phyloP scores from a whole-genome alignment of 345 rosid genomes.

The Citrus maxima region DNA sequence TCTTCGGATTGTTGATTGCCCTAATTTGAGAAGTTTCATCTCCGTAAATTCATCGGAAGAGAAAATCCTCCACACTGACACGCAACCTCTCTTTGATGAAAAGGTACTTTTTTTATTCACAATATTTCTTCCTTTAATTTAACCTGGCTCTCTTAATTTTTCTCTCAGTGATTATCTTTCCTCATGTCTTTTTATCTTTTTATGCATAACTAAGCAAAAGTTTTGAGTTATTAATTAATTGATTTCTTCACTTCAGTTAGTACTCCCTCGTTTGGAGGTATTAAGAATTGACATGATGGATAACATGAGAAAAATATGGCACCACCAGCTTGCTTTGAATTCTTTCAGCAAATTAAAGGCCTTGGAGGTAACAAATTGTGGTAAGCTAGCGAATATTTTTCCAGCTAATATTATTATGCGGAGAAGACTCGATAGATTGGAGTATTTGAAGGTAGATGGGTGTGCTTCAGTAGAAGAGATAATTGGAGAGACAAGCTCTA shows the following conservation, averaged over 20 bases:
- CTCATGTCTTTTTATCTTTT: too few relatives aligned
- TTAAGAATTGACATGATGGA: not conserved
- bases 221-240: too few relatives aligned
- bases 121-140: too few relatives aligned
- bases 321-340: not conserved
- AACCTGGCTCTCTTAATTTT: too few relatives aligned
- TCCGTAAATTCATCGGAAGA: not conserved
- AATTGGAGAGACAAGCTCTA: not conserved
- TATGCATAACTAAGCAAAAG: too few relatives aligned
- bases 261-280: not conserved
- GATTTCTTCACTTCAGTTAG: not conserved
- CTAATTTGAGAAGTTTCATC: not conserved
- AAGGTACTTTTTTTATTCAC: not conserved
- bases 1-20: not conserved
- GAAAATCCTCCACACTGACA: not conserved
- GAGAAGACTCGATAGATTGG: not conserved
- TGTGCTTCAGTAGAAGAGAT: conserved; percentile 17
- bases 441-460: not conserved
- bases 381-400: not conserved
- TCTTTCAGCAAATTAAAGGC: not conserved
- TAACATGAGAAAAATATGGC: not conserved
- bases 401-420: not conserved
- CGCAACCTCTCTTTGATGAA: not conserved
- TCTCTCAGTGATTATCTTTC: too few relatives aligned
- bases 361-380: not conserved